Percentiles rank a stretch among this genome's conserved stretches.
These are phyloP conservation scores for Colletotrichum sp. DNA, from an alignment of 2,329 filamentous ascomycete genomes.

Conservation along the genomic window DNA sequence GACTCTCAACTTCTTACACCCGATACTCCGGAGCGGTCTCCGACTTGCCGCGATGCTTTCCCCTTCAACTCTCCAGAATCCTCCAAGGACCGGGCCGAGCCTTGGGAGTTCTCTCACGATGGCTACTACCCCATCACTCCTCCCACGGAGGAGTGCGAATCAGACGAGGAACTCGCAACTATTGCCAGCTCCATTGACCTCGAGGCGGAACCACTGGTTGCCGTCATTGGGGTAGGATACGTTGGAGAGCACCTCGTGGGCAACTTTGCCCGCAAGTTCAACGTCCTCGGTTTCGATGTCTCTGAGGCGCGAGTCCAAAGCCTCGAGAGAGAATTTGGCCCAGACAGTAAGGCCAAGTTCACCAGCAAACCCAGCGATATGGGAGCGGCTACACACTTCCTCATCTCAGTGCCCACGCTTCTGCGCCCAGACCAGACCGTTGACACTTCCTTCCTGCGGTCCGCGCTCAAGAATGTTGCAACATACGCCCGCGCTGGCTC, in stretches of 20 bases:
- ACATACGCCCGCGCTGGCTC: conserved; percentile 46
- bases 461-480: conserved; percentile 46
- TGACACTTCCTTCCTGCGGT: conserved; percentile 50
- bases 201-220: conserved; percentile 40
- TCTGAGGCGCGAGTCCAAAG: conserved; percentile 41
- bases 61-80: conserved; percentile 2
- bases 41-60: not conserved
- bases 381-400: conserved; percentile 51
- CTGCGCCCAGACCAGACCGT: conserved; percentile 50
- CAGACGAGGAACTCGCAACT: conserved; percentile 21
- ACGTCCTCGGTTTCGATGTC: conserved; percentile 54
- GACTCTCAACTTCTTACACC: conserved; percentile 13
- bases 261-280: conserved; percentile 44
- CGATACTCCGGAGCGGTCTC: conserved; percentile 16
- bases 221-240: conserved; percentile 58
- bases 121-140: conserved; percentile 21
- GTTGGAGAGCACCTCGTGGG: conserved; percentile 55
- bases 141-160: conserved; percentile 22
- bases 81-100: not conserved
- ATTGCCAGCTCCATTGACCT: conserved; percentile 17
- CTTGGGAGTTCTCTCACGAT: conserved; percentile 14
- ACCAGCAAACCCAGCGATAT: conserved; percentile 41
- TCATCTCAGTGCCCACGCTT: conserved; percentile 59
- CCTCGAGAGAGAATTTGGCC: conserved; percentile 32
- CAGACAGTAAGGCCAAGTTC: conserved; percentile 36